Evolutionary conservation across 495 filamentous ascomycete species (phyloP).

Genomic region (Penicillium steckii): DNA sequence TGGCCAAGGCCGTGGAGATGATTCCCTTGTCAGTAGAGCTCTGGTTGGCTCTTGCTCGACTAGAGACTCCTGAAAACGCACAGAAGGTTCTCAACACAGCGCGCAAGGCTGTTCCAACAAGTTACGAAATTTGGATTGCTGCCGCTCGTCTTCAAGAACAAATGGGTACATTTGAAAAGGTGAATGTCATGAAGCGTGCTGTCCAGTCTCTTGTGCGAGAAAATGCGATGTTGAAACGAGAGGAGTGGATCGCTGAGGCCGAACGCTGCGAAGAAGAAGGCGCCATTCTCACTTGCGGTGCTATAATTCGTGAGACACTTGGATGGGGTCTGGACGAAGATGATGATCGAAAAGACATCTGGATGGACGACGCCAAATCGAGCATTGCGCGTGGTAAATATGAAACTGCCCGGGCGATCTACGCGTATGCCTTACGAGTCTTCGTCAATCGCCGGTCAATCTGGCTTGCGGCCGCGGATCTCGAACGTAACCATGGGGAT

Average conservation of each 20-base stretch:
- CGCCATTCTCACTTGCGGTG: conserved; percentile 77
- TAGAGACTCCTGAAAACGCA: conserved; percentile 86
- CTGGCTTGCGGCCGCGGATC: conserved; percentile 85
- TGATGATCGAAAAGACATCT: conserved; percentile 91
- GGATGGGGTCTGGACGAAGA: conserved; percentile 95
- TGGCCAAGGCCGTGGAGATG: conserved; percentile 91
- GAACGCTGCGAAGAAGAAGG: conserved; percentile 94
- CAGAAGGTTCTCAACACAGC: conserved; percentile 94
- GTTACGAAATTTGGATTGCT: conserved; percentile 94
- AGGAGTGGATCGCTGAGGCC: conserved; percentile 95
- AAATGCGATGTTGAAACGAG: conserved; percentile 92
- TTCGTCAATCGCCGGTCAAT: conserved; percentile 80
- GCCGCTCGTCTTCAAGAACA: conserved; percentile 91
- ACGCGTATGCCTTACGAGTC: conserved; percentile 83
- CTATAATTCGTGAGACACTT: conserved; percentile 89
- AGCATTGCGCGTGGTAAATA: conserved; percentile 76
- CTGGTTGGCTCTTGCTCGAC: conserved; percentile 87
- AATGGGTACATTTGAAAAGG: conserved; percentile 67
- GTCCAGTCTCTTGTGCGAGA: conserved; percentile 86
- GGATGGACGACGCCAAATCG: conserved; percentile 86
- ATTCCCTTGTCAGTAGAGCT: conserved; percentile 91
- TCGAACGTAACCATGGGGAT: conserved; percentile 87
- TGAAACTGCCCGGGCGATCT: conserved; percentile 89
- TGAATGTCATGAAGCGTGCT: conserved; percentile 92
- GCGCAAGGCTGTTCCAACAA: conserved; percentile 87